phyloP scores from a whole-genome alignment of 371 early-diverging fungal genomes.

The Mucor indicus region DNA sequence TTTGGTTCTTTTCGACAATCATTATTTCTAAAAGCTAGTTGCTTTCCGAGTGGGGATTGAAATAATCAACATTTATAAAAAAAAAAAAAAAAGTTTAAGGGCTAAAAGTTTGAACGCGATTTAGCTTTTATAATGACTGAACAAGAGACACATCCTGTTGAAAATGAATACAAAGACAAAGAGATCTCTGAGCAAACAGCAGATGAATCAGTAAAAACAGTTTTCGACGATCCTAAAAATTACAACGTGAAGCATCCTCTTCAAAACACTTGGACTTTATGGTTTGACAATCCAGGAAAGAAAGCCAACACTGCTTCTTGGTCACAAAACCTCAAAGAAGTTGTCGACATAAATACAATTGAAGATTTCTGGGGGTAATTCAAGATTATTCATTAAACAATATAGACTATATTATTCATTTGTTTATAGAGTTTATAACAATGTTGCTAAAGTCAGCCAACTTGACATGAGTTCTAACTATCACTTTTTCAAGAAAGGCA shows the following conservation, averaged over 20 bases:
- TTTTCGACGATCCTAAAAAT: conserved; percentile 61
- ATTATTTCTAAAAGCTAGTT: too few relatives aligned
- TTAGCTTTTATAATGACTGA: too few relatives aligned
- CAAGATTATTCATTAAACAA: neutral
- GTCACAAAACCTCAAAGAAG: conserved; percentile 84
- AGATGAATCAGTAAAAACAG: conserved; percentile 61
- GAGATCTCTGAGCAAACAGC: conserved; percentile 16
- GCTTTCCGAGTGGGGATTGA: too few relatives aligned
- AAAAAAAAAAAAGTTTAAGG: too few relatives aligned
- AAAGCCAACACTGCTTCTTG: conserved; percentile 77
- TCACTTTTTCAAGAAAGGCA: conserved; percentile 93
- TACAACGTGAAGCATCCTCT: conserved; percentile 89
- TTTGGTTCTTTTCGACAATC: too few relatives aligned
- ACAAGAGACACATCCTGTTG: conserved; percentile 23
- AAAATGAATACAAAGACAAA: conserved; percentile 9
- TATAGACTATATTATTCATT: neutral
- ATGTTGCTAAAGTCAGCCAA: conserved; percentile 71
- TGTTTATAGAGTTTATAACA: conserved; percentile 65
- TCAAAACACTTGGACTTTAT: conserved; percentile 87
- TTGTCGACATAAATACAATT: conserved; percentile 85
- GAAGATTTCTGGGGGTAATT: conserved; percentile 95
- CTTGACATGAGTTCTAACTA: conserved; percentile 82
- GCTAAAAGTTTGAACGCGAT: too few relatives aligned
- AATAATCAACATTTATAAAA: too few relatives aligned
- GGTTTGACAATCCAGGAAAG: conserved; percentile 88